phyloP scores from a whole-genome alignment of 345 rosid genomes.

The Rhizophora apiculata region DNA sequence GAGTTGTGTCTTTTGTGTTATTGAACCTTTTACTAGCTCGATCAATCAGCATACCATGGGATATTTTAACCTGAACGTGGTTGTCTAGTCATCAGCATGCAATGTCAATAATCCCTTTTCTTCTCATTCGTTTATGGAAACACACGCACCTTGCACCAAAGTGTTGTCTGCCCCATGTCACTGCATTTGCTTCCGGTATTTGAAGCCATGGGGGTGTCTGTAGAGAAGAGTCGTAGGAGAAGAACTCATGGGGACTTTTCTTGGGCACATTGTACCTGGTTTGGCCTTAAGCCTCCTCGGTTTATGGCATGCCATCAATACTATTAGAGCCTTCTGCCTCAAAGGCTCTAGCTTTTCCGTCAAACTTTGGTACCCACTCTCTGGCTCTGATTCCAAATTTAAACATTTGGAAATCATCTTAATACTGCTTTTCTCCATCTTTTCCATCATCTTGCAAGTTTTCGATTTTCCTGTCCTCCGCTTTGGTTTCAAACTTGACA shows the following conservation, averaged over 20 bases:
- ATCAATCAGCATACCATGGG: conserved; percentile 15
- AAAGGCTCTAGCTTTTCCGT: conserved; percentile 51
- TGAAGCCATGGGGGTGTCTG: conserved; percentile 22
- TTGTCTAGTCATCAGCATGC: too few species aligned
- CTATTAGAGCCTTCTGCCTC: conserved; percentile 53
- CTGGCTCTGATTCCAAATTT: conserved; percentile 32
- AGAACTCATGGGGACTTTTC: conserved; percentile 58
- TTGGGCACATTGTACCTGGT: conserved; percentile 72
- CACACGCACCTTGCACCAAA: conserved; percentile 58
- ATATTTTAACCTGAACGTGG: too few species aligned
- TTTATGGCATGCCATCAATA: conserved; percentile 74
- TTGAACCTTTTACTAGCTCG: conserved; percentile 7
- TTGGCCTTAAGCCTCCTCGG: conserved; percentile 67
- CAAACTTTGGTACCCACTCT: conserved; percentile 56
- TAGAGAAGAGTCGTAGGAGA: conserved; percentile 11
- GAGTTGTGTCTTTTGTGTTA: too few species aligned
- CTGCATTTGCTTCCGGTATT: conserved; percentile 21
- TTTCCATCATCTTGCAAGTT: conserved; percentile 51
- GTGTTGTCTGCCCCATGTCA: neutral
- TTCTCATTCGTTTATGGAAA: conserved; percentile 44
- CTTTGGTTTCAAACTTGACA: conserved; percentile 51
- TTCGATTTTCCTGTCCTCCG: conserved; percentile 53
- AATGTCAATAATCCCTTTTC: conserved; percentile 11
- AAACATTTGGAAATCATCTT: conserved; percentile 58
- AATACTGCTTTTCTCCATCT: conserved; percentile 52